Conservation (phyloP, 345 rosid genomes). For the Abelmoschus esculentus region DNA sequence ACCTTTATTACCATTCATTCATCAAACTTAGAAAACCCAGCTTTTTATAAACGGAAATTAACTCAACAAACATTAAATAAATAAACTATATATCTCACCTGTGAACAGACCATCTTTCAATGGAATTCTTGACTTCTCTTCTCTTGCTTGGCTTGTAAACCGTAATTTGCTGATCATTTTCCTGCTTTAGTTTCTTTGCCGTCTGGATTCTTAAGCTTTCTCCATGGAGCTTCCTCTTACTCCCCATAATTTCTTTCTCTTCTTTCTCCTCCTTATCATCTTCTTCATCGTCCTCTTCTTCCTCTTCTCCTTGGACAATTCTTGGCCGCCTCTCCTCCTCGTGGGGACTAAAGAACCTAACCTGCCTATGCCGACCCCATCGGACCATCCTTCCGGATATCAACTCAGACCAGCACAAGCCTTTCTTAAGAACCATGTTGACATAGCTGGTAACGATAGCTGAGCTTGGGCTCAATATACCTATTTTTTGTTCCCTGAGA, state of each 20-base stretch:
- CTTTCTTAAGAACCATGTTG: constrained; percentile 25
- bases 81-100: constrained; percentile 33
- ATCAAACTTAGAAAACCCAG: constrained; percentile 4
- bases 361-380: constrained; percentile 74
- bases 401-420: constrained; percentile 44
- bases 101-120: constrained; percentile 63
- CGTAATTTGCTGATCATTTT: constrained; percentile 28
- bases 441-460: constrained; percentile 13
- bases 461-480: constrained; percentile 1
- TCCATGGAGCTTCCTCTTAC: constrained; percentile 34
- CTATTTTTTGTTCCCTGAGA: constrained; percentile 6
- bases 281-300: constrained; percentile 5
- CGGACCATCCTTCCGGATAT: constrained; percentile 37
- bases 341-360: constrained; percentile 33
- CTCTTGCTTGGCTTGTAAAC: constrained; percentile 30
- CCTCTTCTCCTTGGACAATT: constrained; percentile 10
- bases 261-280: constrained; percentile 19
- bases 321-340: constrained; percentile 8
- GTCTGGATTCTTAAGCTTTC: constrained; percentile 1
- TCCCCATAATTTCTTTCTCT: neutral
- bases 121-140: constrained; percentile 21
- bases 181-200: constrained; percentile 27
- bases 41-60: neutral
- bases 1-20: constrained; percentile 35
- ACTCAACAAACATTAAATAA: neutral